Percentiles rank a stretch among this genome's conserved stretches.
These are phyloP conservation scores for Pelargonium citronellum DNA, from an alignment of 441 rosid species.

Conservation along the genomic window DNA sequence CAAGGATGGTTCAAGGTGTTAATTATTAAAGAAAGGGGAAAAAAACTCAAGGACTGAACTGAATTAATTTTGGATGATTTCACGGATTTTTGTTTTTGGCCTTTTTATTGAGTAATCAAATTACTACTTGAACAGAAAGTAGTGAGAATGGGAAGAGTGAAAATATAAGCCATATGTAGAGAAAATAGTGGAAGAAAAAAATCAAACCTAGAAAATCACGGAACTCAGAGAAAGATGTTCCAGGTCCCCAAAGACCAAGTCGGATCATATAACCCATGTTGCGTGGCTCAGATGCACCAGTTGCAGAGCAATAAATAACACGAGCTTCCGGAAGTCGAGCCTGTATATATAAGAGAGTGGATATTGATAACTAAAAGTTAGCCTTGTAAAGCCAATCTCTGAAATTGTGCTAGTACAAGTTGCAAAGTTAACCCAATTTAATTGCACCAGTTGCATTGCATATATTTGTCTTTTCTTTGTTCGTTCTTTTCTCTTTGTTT, in stretches of 20 bases:
- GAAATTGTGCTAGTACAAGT: conserved; percentile 17
- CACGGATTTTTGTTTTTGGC: no score
- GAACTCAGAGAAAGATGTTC: conserved; percentile 80
- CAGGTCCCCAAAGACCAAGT: conserved; percentile 99
- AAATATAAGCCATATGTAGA: conserved; percentile 1
- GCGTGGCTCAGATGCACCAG: conserved; percentile 99
- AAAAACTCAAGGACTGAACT: neutral
- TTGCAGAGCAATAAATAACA: conserved; percentile 96
- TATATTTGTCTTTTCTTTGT: neutral
- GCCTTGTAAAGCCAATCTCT: conserved; percentile 18
- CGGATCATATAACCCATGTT: conserved; percentile 99
- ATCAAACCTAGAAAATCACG: conserved; percentile 67
- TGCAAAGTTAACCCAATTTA: conserved; percentile 7
- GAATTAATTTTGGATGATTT: neutral
- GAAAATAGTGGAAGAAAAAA: conserved; percentile 11
- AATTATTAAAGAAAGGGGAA: neutral
- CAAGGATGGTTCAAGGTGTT: neutral
- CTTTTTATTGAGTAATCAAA: no score
- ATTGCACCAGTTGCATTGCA: neutral
- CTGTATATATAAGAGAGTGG: conserved; percentile 42
- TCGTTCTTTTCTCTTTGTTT: neutral
- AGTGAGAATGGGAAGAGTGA: no score
- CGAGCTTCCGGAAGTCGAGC: conserved; percentile 95
- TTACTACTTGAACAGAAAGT: no score
- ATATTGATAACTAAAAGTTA: conserved; percentile 23